These are phyloP conservation scores for Salvia rosmarinus DNA, from an alignment of 257 asterid species.

Conservation along the genomic window DNA sequence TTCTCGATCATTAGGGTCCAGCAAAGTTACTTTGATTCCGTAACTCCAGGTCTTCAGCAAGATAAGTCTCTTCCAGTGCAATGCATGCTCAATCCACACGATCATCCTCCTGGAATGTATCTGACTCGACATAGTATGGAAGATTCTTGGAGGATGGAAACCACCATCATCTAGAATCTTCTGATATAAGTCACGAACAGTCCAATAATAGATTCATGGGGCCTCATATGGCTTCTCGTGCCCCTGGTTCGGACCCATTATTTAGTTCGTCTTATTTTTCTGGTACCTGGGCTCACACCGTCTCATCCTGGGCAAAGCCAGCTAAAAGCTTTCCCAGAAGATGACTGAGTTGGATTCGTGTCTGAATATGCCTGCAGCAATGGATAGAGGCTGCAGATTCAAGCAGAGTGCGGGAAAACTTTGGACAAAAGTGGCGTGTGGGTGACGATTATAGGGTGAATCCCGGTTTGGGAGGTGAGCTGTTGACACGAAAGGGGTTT, in stretches of 20 bases:
- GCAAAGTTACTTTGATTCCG: slow-evolving; percentile 44
- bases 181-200: slow-evolving; percentile 43
- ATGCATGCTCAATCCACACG: slow-evolving; percentile 46
- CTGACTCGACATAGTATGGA: slow-evolving; percentile 46
- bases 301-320: slow-evolving; percentile 68
- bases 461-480: slow-evolving; percentile 39
- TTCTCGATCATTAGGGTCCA: slow-evolving; percentile 52
- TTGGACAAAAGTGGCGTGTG: slow-evolving; percentile 58
- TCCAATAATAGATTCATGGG: slow-evolving; percentile 46
- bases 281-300: slow-evolving; percentile 57
- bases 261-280: slow-evolving; percentile 46
- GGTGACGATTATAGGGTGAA: slow-evolving; percentile 42
- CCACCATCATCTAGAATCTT: slow-evolving; percentile 43
- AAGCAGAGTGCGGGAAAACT: slow-evolving; percentile 44
- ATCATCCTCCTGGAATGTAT: slow-evolving; percentile 44
- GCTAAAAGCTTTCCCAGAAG: slow-evolving; percentile 55
- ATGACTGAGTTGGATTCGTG: slow-evolving; percentile 50
- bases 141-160: slow-evolving; percentile 53
- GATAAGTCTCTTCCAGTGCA: slow-evolving; percentile 52
- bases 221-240: slow-evolving; percentile 51
- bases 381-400: slow-evolving; percentile 40
- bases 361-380: slow-evolving; percentile 48
- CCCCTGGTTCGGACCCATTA: slow-evolving; percentile 49
- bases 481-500: slow-evolving; percentile 47
- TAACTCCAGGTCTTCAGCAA: slow-evolving; percentile 47